Base-by-base conservation (phyloP, 1,284 basidiomycete genomes). In the Marasmius tenuissimus region DNA sequence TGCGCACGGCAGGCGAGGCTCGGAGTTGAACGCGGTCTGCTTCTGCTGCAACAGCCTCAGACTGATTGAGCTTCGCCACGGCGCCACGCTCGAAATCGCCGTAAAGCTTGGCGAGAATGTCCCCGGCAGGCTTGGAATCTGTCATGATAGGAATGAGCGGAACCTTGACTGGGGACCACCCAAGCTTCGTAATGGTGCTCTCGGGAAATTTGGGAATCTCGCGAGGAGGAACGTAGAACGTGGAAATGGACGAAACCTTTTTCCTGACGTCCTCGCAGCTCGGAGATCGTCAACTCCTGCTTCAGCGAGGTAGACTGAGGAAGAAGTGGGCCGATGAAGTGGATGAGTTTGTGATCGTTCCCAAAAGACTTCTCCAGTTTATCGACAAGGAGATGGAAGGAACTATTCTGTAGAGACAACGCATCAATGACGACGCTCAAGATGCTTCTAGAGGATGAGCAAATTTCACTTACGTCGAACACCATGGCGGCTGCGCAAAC, bases 211-310 rank as follows among this genome's bases (percentile, higher is more conserved):
- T 9, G 9, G 39, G 9, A 40, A 40, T 16, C 16, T 40, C 9
- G 39, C 39, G 39, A 9, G 60, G 60, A 33, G 60, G 60, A 35
- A 61, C 52, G 49, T 61, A 61, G 54, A 61, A 58, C 6, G 60
- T 61, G 33, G 60, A 61, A 39, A 61, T 54, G 50, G 48, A 40
- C 18, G 37, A 53, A 10, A 61, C 47, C 16, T 54, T 53, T 42
- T 61, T 61, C 12, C 27, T 37, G 47, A 61, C 38, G 35, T 61
- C 56, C 37, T 20, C 60, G 60, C 11, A 61, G 60, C 18, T 61
- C 22, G 11, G 18, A 53, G 48, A 61, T 42, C 4, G 53, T 61
- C n/a, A 45, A 61, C 35, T 57, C 35, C 18, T 61, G 54, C 20
- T 47, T 61, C 37, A 57, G 20, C 5, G 60, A 40, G 4, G 48